phyloP scores from a whole-genome alignment of 352 stramenopile species.

The Pythium brachiatum region DNA sequence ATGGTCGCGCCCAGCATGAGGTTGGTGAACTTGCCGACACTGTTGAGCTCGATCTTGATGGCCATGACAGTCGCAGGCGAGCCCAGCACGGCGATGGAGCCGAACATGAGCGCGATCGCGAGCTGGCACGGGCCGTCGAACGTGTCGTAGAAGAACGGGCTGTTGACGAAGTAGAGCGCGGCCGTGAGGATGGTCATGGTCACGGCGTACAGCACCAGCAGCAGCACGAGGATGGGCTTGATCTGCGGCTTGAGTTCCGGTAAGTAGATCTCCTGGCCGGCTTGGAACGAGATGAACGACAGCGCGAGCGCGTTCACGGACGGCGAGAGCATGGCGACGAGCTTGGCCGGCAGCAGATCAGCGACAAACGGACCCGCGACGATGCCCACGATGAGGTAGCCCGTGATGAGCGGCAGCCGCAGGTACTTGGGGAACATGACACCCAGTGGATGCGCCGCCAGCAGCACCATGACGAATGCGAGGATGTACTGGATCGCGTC shows the following conservation, averaged over 20 bases:
- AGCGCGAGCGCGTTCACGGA: constrained; percentile 61
- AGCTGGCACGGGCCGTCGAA: constrained; percentile 54
- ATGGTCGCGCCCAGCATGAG: constrained; percentile 72
- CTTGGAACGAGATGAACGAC: constrained; percentile 79
- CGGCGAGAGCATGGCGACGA: constrained; percentile 45
- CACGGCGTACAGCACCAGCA: constrained; percentile 51
- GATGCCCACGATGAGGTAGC: constrained; percentile 65
- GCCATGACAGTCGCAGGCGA: constrained; percentile 72
- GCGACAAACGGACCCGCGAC: constrained; percentile 55
- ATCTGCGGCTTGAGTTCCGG: constrained; percentile 63
- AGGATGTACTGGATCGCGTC: constrained; percentile 48
- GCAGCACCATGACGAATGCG: constrained; percentile 58
- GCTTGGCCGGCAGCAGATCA: constrained; percentile 37
- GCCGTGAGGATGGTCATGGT: constrained; percentile 57
- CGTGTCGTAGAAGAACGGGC: constrained; percentile 59
- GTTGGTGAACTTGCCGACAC: constrained; percentile 68
- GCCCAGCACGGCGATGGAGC: constrained; percentile 62
- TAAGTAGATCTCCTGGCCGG: constrained; percentile 71
- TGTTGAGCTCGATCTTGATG: constrained; percentile 78
- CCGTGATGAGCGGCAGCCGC: constrained; percentile 66
- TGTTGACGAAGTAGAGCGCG: constrained; percentile 37
- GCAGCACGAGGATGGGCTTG: constrained; percentile 50
- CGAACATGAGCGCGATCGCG: constrained; percentile 70
- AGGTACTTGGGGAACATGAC: constrained; percentile 59
- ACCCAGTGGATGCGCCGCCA: constrained; percentile 57